A percentile compares a stretch with the other conserved stretches of the same genome.
phyloP scores from a whole-genome alignment of 805 yeast genomes.

The Yamadazyma philogaea region DNA sequence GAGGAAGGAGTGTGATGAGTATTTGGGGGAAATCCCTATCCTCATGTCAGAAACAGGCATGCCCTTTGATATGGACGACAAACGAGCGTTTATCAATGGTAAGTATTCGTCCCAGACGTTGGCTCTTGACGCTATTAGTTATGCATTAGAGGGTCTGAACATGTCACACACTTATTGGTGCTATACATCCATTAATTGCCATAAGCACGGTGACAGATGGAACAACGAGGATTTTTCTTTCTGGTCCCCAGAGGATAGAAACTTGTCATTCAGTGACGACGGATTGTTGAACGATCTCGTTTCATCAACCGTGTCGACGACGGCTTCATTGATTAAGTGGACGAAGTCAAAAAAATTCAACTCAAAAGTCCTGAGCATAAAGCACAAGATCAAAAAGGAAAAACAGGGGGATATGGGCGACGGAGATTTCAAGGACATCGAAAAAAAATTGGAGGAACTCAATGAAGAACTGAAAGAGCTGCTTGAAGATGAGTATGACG shows the following conservation, averaged over 20 bases:
- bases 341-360: conserved; percentile 11
- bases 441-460: conserved; percentile 4
- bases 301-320: conserved; percentile 12
- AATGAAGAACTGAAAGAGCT: conserved; percentile 7
- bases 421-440: conserved; percentile 5
- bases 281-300: conserved; percentile 10
- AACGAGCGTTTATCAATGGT: conserved; percentile 63
- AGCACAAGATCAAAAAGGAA: conserved; percentile 10
- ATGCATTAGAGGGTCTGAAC: conserved; percentile 72
- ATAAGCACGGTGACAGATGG: conserved; percentile 89
- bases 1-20: conserved; percentile 56
- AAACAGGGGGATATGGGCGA: neutral
- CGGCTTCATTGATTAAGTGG: conserved; percentile 9
- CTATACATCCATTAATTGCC: conserved; percentile 69
- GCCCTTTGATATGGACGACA: conserved; percentile 93
- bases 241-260: conserved; percentile 67
- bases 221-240: conserved; percentile 91
- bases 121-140: conserved; percentile 80
- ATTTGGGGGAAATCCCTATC: conserved; percentile 70
- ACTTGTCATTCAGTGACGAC: conserved; percentile 18
- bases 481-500: conserved; percentile 15
- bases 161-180: conserved; percentile 84
- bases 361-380: conserved; percentile 10
- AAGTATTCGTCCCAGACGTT: conserved; percentile 69
- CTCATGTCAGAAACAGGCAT: conserved; percentile 94